phyloP scores from a whole-genome alignment of 495 filamentous ascomycete species.

The Aspergillus haitiensis region DNA sequence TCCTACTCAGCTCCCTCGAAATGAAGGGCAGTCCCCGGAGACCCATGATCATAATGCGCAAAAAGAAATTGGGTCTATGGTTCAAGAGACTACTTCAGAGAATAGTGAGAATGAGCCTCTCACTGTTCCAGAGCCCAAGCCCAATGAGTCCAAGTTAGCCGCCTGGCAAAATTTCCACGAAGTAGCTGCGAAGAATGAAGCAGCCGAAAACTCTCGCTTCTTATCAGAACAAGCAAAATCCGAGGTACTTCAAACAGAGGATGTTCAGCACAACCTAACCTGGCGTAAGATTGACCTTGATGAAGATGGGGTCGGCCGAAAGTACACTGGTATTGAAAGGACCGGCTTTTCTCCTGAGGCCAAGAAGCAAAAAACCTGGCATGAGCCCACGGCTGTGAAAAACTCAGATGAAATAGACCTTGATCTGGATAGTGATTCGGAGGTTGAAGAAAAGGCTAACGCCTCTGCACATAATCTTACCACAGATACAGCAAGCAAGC shows the following conservation, averaged over 20 bases:
- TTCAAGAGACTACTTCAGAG: neutral
- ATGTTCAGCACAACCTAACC: slow-evolving; percentile 28
- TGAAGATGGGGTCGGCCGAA: slow-evolving; percentile 25
- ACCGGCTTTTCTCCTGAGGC: slow-evolving; percentile 10
- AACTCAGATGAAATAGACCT: slow-evolving; percentile 56
- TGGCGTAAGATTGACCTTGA: slow-evolving; percentile 29
- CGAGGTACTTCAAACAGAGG: neutral
- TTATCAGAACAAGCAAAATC: slow-evolving; percentile 18
- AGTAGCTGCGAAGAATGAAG: slow-evolving; percentile 32
- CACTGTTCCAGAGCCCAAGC: neutral
- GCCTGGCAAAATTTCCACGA: slow-evolving; percentile 42
- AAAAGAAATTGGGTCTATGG: neutral
- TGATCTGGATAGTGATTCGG: slow-evolving; percentile 53
- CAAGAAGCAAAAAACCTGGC: slow-evolving; percentile 31
- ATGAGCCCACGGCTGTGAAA: slow-evolving; percentile 24
- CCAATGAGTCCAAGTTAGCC: slow-evolving; percentile 14
- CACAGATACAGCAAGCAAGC: neutral
- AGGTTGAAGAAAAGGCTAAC: slow-evolving; percentile 13
- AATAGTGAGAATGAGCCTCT: slow-evolving; percentile 2
- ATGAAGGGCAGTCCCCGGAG: neutral
- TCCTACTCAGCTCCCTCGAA: neutral
- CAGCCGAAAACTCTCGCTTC: slow-evolving; percentile 28
- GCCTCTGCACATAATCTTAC: neutral
- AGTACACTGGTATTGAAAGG: slow-evolving; percentile 18
- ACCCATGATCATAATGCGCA: neutral